Conservation (phyloP, 73 alveolate genomes). For the Paramecium caudatum region DNA sequence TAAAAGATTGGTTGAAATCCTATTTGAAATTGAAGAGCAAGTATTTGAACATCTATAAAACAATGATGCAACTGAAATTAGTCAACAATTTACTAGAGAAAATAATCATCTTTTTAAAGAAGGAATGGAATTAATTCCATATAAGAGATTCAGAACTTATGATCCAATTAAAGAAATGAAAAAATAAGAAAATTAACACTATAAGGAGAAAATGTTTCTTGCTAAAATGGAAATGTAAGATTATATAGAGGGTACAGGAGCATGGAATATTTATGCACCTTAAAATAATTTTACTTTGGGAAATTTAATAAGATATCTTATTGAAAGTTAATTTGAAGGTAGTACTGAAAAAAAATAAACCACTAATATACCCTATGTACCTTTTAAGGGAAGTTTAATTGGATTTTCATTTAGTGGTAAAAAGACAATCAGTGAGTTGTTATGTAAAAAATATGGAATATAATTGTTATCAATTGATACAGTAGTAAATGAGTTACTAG, state of each 20-base stretch:
- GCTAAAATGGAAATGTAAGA: slow-evolving; percentile 83
- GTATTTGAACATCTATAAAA: slow-evolving; percentile 93
- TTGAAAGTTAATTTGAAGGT: slow-evolving; percentile 49
- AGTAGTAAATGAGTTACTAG: slow-evolving; percentile 64
- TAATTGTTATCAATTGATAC: slow-evolving; percentile 60
- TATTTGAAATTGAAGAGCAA: slow-evolving; percentile 95
- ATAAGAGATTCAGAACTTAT: slow-evolving; percentile 69
- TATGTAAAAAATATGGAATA: slow-evolving; percentile 80
- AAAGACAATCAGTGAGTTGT: slow-evolving; percentile 87
- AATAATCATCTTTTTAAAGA: slow-evolving; percentile 91
- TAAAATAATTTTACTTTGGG: slow-evolving; percentile 72
- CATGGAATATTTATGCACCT: slow-evolving; percentile 79
- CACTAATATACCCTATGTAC: slow-evolving; percentile 75
- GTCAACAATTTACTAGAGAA: slow-evolving; percentile 91
- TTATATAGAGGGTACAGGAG: slow-evolving; percentile 82
- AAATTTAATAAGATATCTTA: slow-evolving; percentile 61
- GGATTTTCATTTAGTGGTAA: slow-evolving; percentile 97
- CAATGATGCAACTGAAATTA: slow-evolving; percentile 92
- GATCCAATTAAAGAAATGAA: slow-evolving; percentile 73
- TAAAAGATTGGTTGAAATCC: slow-evolving; percentile 82
- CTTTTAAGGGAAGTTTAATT: slow-evolving; percentile 88
- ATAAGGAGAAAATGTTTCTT: slow-evolving; percentile 73
- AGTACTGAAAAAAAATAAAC: not conserved
- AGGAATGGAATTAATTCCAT: slow-evolving; percentile 75
- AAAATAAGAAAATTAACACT: slow-evolving; percentile 60